phyloP scores from a whole-genome alignment of 169 alveolate species.

The Babesia caballi region DNA sequence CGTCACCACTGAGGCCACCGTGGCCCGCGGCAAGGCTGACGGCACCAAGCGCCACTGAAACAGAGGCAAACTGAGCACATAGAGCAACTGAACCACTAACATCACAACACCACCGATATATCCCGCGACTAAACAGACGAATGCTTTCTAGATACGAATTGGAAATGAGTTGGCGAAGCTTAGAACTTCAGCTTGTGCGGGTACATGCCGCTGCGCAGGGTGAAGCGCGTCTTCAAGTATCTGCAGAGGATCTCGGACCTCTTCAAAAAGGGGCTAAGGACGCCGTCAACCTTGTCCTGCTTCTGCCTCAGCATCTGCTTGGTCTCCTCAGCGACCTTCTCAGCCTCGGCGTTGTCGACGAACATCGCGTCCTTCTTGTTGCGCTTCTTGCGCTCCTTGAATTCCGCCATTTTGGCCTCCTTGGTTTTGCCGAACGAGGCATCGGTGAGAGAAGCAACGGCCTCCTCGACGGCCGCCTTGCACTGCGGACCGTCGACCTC shows the following conservation, averaged over 20 bases:
- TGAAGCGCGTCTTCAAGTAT: constrained; percentile 87
- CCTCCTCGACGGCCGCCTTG: constrained; percentile 66
- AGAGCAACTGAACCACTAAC: too few relatives aligned
- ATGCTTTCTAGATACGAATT: background rate
- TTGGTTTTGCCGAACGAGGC: constrained; percentile 76
- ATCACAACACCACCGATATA: too few relatives aligned
- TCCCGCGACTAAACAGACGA: too few relatives aligned
- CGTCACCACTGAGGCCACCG: too few relatives aligned
- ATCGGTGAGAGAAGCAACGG: constrained; percentile 54
- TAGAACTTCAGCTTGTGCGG: constrained; percentile 90
- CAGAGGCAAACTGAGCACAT: too few relatives aligned
- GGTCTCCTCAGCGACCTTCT: constrained; percentile 55
- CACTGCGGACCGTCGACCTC: constrained; percentile 73
- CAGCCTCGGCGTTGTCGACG: constrained; percentile 74
- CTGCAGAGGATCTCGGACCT: constrained; percentile 69
- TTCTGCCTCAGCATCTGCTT: constrained; percentile 52
- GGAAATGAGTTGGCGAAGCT: constrained; percentile 6
- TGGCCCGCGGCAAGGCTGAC: too few relatives aligned
- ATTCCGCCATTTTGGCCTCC: constrained; percentile 77
- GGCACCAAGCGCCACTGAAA: too few relatives aligned
- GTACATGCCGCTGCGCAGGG: constrained; percentile 86
- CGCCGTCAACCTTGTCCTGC: constrained; percentile 75
- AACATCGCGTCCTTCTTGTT: constrained; percentile 70
- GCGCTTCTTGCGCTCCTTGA: constrained; percentile 74
- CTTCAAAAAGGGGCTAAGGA: constrained; percentile 68